Base-by-base conservation (phyloP, 495 filamentous ascomycete genomes). In the Lophium mytilinum region DNA sequence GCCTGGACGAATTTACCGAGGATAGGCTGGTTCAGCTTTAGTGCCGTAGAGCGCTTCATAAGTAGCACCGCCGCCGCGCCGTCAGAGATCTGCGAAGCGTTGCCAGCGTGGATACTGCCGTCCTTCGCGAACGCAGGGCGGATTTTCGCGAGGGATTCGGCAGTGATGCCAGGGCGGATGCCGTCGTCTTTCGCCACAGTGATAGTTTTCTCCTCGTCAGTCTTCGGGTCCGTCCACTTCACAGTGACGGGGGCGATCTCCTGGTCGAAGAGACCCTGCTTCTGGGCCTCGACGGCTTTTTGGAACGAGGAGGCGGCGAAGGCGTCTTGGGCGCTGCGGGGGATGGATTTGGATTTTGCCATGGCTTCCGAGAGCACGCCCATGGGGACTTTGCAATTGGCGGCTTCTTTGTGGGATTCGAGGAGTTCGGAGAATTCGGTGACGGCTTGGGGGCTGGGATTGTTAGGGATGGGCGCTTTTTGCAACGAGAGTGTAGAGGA, bases 321-420 rank as follows among this genome's bases (percentile, higher is more conserved):
- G 39, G 81, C 79, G 69, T 98, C 93, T 71, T 97, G 94, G 51
- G 74, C 72, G 3, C 76, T 72, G 56, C 93, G 86, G 46, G 81
- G 66, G 65, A 97, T 81, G 48, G 78, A 75, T 52, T 82, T 78
- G 71, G 90, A 89, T 73, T 88, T 86, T 53, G 93, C 93, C 93
- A 98, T 96, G 64, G 91, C 66, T 75, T 98, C 93, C 51, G 89
- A 95, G 36, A 97, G 80, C 1, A 89, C 80, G 60, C 94, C 94
- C 93, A 98, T 98, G 66, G 92, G 87, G 9, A 98, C 93, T 77
- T 94, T 96, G 81, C 93, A 98, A 78, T 96, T 92, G 65, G 84
- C 86, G 39, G 92, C 82, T 71, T 93, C 86, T 54, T 80, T 78
- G 76, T 94, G 81, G 59, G 74, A 80, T 67, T 96, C 88, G 46